Evolutionary conservation across 225 moss, liverwort and hornwort genomes (phyloP).

Genomic region (Anthoceros angustus): DNA sequence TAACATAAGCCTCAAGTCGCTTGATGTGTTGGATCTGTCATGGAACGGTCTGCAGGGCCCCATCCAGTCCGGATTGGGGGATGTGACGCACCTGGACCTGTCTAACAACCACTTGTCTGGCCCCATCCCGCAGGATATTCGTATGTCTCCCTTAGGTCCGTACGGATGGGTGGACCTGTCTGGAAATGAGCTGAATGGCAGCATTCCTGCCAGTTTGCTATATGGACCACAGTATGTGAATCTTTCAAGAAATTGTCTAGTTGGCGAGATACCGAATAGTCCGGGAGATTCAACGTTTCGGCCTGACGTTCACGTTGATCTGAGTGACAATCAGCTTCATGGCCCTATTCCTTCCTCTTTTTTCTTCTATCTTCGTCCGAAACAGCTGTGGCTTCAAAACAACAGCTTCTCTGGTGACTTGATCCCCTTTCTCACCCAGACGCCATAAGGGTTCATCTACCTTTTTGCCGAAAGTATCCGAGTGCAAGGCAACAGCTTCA

Average conservation of each 20-base stretch:
- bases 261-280: not conserved
- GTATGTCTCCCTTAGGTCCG: not conserved
- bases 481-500: slow-evolving; percentile 4
- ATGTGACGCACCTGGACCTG: not conserved
- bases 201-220: not conserved
- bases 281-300: not conserved
- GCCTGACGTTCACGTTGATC: slow-evolving; percentile 1
- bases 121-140: not conserved
- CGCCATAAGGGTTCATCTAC: not conserved
- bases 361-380: not conserved
- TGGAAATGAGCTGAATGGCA: not conserved
- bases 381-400: not conserved
- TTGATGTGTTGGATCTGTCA: not conserved
- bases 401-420: slow-evolving; percentile 8
- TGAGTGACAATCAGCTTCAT: slow-evolving; percentile 9
- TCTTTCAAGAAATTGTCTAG: not conserved
- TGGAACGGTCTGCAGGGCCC: not conserved
- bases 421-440: not conserved
- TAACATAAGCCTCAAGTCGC: not conserved
- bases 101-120: not conserved
- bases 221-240: not conserved
- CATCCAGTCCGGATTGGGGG: not conserved
- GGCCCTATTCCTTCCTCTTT: slow-evolving; percentile 3
- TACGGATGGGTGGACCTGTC: not conserved
- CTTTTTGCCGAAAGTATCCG: not conserved